Evolutionary conservation across 352 stramenopile species (phyloP).

Genomic region (Pelagophyceae sp.): DNA sequence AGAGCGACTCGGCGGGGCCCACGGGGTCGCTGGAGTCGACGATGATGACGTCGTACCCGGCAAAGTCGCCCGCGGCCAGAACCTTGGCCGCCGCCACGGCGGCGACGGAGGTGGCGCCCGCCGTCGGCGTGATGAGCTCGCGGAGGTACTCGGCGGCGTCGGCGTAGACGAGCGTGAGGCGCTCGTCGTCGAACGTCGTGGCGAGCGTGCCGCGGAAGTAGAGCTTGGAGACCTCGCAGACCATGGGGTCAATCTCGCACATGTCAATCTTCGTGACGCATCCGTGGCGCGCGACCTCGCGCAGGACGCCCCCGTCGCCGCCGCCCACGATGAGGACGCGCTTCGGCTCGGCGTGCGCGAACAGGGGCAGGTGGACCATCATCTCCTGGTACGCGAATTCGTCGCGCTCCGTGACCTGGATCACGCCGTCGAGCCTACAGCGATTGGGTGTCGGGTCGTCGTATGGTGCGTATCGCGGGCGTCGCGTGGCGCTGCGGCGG

Average conservation of each 20-base stretch:
- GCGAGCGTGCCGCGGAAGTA: constrained; percentile 62
- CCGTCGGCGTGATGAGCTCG: constrained; percentile 40
- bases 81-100: background rate
- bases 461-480: too few relatives aligned
- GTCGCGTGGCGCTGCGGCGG: background rate
- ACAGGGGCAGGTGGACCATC: constrained; percentile 93
- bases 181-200: constrained; percentile 32
- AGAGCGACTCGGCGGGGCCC: constrained; percentile 83
- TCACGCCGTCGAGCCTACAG: constrained; percentile 79
- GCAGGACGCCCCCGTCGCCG: constrained; percentile 87
- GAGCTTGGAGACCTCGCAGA: constrained; percentile 51
- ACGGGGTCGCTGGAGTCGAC: constrained; percentile 91
- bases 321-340: constrained; percentile 83
- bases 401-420: constrained; percentile 92
- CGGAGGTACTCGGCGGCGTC: constrained; percentile 77
- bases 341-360: constrained; percentile 58
- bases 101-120: background rate
- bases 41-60: constrained; percentile 91
- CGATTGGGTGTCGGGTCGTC: background rate
- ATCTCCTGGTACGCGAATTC: constrained; percentile 97
- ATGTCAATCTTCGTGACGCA: constrained; percentile 82
- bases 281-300: constrained; percentile 77
- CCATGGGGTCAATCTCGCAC: constrained; percentile 42
- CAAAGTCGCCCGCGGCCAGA: constrained; percentile 31
- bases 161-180: constrained; percentile 57